Percentiles rank a stretch among this genome's conserved stretches.
phyloP scores from a whole-genome alignment of 306 rosid species.

The Quercus glauca region DNA sequence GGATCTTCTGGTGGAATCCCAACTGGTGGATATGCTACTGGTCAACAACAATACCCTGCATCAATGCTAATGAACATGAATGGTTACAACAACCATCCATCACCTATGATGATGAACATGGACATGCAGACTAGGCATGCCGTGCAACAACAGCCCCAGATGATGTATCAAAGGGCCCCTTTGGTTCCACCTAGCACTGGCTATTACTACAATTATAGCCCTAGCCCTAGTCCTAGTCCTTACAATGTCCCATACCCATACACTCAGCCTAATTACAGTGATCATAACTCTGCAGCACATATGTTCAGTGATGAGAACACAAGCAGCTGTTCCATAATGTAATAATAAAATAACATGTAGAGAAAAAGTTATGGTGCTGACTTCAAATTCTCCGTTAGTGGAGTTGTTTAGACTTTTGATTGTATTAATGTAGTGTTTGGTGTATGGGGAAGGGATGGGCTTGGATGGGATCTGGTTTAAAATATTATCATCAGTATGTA shows the following conservation, averaged over 20 bases:
- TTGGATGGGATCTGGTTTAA: conserved; percentile 8
- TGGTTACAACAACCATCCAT: conserved; percentile 50
- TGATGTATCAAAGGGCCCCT: conserved; percentile 86
- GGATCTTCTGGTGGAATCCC: conserved; percentile 35
- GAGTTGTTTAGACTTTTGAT: conserved; percentile 34
- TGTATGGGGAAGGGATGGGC: conserved; percentile 7
- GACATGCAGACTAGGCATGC: conserved; percentile 55
- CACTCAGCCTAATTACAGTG: conserved; percentile 33
- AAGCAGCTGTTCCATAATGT: conserved; percentile 76
- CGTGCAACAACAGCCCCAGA: conserved; percentile 74
- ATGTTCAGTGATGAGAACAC: conserved; percentile 83
- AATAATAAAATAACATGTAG: background rate
- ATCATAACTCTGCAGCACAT: conserved; percentile 58
- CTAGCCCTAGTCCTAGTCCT: background rate
- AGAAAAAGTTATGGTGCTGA: conserved; percentile 25
- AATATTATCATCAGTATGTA: conserved; percentile 25
- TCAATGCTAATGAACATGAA: conserved; percentile 53
- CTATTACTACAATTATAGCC: conserved; percentile 54
- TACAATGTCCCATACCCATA: conserved; percentile 25
- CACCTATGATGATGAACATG: conserved; percentile 65
- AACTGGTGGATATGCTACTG: conserved; percentile 36
- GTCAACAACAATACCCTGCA: conserved; percentile 53
- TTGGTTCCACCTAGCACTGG: conserved; percentile 69
- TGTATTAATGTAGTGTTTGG: conserved; percentile 20
- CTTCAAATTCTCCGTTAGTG: conserved; percentile 21